Evolutionary conservation across 2,329 filamentous ascomycete species (phyloP), one percentile per base, ranked within the genome.

Genomic region (Bipolaris sorokiniana): DNA sequence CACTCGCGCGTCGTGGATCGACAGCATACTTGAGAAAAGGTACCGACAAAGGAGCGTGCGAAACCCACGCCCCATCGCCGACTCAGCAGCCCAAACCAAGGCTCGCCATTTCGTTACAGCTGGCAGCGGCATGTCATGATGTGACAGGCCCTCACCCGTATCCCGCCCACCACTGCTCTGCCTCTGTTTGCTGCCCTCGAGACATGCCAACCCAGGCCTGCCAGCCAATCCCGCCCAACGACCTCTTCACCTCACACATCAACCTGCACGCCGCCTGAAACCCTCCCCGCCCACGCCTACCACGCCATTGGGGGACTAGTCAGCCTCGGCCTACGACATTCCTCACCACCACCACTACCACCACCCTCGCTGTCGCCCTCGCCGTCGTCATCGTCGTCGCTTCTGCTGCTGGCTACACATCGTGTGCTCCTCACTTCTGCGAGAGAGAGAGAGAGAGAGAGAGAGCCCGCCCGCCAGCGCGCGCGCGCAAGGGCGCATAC

Each of bases 401-500:
- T 77, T 18, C 63, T 71, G 50, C 70, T 73, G 42, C 69, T 75
- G 18, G 58, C 10, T 31, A 31, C 28, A 74, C 65, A 63, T 59
- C 52, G 11, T 33, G 50, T 54, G 57, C 63, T 23, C 67, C 67
- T 47, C 68, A 64, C 45, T 62, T 13, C 63, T 54, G 52, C 72
- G 57, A 70, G 1, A 28, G 7, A 11, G 28, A 31, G 26, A 28
- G 26, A 28, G 26, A 28, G 7, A 28, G 26, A 28, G 10, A 31
- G 10, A 31, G 10, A 13, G 10, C 28, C 28, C 28, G 28, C 13
- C 28, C 28, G 28, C 28, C 28, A 31, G 28, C 28, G 73, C 70
- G 70, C 77, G 34, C 69, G 79, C 64, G 73, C 74, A 38, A 71
- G 79, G 54, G 80, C 80, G 56, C 75, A 80, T 51, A 79, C 79